Conservation (phyloP, 345 rosid genomes). For the Gossypium sturtianum region DNA sequence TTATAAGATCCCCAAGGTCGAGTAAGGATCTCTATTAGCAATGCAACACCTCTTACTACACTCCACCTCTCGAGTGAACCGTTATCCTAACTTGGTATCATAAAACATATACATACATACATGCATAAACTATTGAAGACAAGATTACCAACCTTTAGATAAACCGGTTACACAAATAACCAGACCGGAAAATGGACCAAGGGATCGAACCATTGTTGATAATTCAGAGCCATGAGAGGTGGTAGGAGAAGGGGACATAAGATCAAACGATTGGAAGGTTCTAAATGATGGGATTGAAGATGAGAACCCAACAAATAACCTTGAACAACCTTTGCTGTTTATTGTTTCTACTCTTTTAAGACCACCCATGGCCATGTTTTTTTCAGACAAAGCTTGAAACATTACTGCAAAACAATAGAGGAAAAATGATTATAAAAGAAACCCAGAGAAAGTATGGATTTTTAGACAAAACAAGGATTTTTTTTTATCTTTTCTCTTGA, state of each 20-base stretch:
- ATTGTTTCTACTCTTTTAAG: conserved; percentile 54
- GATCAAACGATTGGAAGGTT: conserved; percentile 30
- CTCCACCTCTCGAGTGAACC: too few species aligned
- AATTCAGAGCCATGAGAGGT: conserved; percentile 39
- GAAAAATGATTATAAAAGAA: conserved; percentile 23
- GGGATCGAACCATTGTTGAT: conserved; percentile 21
- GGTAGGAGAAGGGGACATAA: conserved; percentile 43
- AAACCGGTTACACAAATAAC: conserved; percentile 89
- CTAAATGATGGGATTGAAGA: conserved; percentile 41
- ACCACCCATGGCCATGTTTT: conserved; percentile 56
- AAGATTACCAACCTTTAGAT: conserved; percentile 54
- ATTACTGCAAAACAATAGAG: not conserved
- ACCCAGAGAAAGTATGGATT: not conserved
- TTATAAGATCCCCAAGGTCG: too few species aligned
- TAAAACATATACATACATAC: too few species aligned
- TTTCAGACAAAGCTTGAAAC: not conserved
- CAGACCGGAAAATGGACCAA: conserved; percentile 63
- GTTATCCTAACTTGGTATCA: too few species aligned
- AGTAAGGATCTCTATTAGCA: too few species aligned
- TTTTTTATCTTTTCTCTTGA: not conserved
- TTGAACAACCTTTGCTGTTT: conserved; percentile 74
- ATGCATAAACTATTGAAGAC: not conserved
- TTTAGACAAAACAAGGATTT: conserved; percentile 28
- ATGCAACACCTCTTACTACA: too few species aligned
- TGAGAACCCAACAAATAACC: conserved; percentile 48